Evolutionary conservation across 495 filamentous ascomycete species (phyloP), one percentile per base, ranked within the genome.

Genomic region (Penicillium paxilli): DNA sequence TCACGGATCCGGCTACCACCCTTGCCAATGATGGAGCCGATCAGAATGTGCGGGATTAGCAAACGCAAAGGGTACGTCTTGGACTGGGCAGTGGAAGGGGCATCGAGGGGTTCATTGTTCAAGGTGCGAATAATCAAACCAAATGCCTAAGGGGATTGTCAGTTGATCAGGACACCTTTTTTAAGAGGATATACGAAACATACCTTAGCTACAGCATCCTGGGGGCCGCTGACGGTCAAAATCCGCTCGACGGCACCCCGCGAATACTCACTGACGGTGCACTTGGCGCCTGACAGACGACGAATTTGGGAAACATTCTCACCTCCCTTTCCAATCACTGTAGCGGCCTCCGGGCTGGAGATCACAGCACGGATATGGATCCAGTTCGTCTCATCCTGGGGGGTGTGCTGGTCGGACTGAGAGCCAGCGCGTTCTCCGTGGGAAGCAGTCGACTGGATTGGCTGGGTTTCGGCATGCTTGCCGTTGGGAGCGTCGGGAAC

Each of bases 21-120:
- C 75, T 98, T 97, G 65, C 94, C 94, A 72, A 98, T 98, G 75
- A 98, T 97, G 14, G 95, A 96, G 33, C 94, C 94, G 62, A 98
- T 98, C 50, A 98, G 83, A 58, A 98, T 92, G 67, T 98, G 94
- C 19, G 94, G 94, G 57, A 98, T 89, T 49, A 98, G 85, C 44
- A 98, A 86, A 54, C 94, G 92, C 51, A 98, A 84, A 55, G 94
- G 93, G 59, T 98, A 98, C 9, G 93, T 96, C 82, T 96, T 97
- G 33, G 94, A 98, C 60, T 94, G 88, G 47, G 90, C 80, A 63
- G 84, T 95, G 30, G 94, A 98, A 54, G 93, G 75, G 62, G 88
- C 78, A 52, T 89, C 85, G 60, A 98, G 80, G 35, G 89, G 87
- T 74, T 98, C 94, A 68, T 97, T 95, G 80, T 98, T 98, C 53